These are phyloP conservation scores for Coniochaeta hoffmannii DNA, from an alignment of 2,329 filamentous ascomycete species.

Conservation along the genomic window DNA sequence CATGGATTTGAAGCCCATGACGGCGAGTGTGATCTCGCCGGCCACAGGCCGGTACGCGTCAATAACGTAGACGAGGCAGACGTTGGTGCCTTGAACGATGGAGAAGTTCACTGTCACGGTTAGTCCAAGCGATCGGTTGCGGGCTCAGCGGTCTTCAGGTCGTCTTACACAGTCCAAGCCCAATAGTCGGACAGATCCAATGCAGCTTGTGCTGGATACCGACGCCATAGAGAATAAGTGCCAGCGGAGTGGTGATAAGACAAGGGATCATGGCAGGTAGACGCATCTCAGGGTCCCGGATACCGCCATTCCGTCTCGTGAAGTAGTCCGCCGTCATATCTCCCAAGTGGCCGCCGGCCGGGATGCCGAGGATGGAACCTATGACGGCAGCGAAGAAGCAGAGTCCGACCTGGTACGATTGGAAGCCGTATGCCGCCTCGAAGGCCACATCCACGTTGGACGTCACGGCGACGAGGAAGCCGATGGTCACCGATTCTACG, in stretches of 20 bases:
- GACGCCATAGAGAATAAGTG: slow-evolving; percentile 37
- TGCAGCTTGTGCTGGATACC: slow-evolving; percentile 38
- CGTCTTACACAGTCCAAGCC: slow-evolving; percentile 41
- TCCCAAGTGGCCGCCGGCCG: slow-evolving; percentile 38
- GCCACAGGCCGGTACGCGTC: slow-evolving; percentile 51
- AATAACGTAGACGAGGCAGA: slow-evolving; percentile 49
- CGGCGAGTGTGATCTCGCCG: slow-evolving; percentile 45
- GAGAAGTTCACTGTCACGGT: slow-evolving; percentile 41
- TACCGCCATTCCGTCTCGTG: slow-evolving; percentile 44
- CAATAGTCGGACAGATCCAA: slow-evolving; percentile 50
- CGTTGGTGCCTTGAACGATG: slow-evolving; percentile 47
- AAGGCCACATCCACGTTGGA: slow-evolving; percentile 43
- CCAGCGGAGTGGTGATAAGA: slow-evolving; percentile 39
- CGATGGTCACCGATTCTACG: slow-evolving; percentile 46
- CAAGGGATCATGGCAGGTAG: slow-evolving; percentile 44
- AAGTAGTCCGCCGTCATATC: slow-evolving; percentile 40
- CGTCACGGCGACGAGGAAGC: slow-evolving; percentile 46
- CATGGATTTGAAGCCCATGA: slow-evolving; percentile 47
- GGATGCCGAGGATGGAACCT: slow-evolving; percentile 40
- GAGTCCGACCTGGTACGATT: slow-evolving; percentile 39
- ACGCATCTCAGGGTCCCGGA: slow-evolving; percentile 55
- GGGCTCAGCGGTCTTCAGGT: background rate
- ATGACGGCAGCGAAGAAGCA: slow-evolving; percentile 42
- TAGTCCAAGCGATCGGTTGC: background rate
- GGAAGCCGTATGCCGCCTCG: slow-evolving; percentile 31